Evolutionary conservation across 441 rosid species (phyloP).

Genomic region (Corymbia calophylla): DNA sequence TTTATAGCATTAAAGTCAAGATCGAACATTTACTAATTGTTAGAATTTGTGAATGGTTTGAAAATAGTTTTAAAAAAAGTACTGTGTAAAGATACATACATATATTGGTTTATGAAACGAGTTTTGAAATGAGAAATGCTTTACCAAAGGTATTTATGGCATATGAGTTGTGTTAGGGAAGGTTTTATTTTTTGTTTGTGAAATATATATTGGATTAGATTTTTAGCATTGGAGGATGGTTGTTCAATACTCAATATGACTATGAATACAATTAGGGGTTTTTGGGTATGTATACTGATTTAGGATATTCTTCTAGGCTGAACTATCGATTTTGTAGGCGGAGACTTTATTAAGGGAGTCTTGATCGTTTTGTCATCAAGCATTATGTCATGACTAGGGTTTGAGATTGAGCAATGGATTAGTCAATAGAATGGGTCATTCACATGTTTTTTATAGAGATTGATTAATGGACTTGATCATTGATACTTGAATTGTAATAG

Average conservation of each 20-base stretch:
- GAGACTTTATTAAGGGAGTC: neutral
- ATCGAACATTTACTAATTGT: too few relatives aligned
- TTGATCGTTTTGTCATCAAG: neutral
- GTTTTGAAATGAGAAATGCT: neutral
- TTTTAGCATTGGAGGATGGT: neutral
- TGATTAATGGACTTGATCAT: too few relatives aligned
- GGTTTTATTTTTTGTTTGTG: neutral
- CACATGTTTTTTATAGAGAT: too few relatives aligned
- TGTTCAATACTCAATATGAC: neutral
- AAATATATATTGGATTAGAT: neutral
- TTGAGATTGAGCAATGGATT: neutral
- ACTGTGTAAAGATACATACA: too few relatives aligned
- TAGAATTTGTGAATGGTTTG: neutral
- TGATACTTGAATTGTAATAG: neutral
- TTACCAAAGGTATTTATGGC: neutral
- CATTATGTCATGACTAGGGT: too few relatives aligned
- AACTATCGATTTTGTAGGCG: neutral
- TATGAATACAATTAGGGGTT: neutral
- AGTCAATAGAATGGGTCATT: neutral
- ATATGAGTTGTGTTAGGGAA: neutral
- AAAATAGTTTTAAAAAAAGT: too few relatives aligned
- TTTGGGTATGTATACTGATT: neutral
- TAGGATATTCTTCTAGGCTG: neutral
- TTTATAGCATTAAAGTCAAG: fast-evolving
- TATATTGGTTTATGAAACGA: neutral